Conservation (phyloP, 306 rosid species). For the Trifolium repens region DNA sequence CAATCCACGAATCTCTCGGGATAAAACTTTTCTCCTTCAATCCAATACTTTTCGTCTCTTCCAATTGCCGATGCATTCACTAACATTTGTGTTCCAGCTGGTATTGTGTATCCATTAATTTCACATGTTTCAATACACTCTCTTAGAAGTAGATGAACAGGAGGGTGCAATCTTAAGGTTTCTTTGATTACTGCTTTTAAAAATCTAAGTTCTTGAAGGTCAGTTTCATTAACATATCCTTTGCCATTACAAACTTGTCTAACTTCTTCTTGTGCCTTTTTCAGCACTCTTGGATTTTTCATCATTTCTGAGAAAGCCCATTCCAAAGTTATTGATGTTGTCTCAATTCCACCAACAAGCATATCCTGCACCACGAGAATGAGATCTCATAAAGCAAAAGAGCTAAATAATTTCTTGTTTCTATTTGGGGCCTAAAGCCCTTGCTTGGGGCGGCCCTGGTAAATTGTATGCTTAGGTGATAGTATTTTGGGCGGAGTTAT, state of each 20-base stretch:
- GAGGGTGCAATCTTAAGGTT: conserved; percentile 44
- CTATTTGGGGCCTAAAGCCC: no score
- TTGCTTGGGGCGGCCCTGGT: no score
- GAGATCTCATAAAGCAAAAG: no score
- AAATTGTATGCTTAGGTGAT: no score
- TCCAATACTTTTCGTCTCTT: conserved; percentile 39
- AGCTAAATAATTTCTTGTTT: no score
- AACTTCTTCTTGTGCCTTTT: conserved; percentile 22
- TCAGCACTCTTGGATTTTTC: conserved; percentile 12
- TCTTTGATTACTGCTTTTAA: conserved; percentile 36
- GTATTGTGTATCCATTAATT: conserved; percentile 39
- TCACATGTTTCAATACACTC: conserved; percentile 39
- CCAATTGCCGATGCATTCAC: neutral
- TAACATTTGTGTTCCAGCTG: conserved; percentile 13
- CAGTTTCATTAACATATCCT: conserved; percentile 28
- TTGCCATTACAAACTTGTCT: neutral
- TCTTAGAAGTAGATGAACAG: conserved; percentile 35
- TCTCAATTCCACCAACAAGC: no score
- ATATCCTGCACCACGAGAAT: no score
- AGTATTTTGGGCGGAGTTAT: no score
- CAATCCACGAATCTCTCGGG: conserved; percentile 41
- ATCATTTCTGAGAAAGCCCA: no score
- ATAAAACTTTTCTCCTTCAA: conserved; percentile 34
- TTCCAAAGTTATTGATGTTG: no score
- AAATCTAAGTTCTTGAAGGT: conserved; percentile 29